Evolutionary conservation across 805 yeast genomes (phyloP), one percentile per base, ranked within the genome.

Genomic region (Helenozyma rhizophorensis): DNA sequence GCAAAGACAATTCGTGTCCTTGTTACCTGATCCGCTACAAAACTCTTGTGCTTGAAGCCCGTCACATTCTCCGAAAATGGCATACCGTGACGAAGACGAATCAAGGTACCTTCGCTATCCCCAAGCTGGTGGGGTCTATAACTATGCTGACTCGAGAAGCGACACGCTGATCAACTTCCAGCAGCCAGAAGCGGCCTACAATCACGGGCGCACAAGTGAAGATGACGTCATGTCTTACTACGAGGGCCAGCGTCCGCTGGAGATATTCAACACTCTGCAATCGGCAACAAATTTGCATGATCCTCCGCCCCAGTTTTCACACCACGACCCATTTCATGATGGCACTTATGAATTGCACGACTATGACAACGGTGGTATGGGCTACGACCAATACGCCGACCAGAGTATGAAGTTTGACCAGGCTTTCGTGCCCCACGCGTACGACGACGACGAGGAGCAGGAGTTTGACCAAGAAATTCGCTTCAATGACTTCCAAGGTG

Each of bases 341-440:
- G 53, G 48, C 2, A 54, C 48, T 9, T 37, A 72, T 53, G 53
- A 48, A 58, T 28, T 36, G 34, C 39, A 38, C 13, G 39, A 36
- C 14, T 41, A 42, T n/a, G 35, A 43, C 4, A 16, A 32, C 25
- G 10, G 13, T 6, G 13, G 15, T 14, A 12, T 8, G 12, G 21
- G 28, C 18, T 23, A 19, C 11, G 21, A 25, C 19, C 37, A 37
- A 24, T 48, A 42, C 27, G 34, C 26, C 6, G 30, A 32, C 21
- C 30, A 28, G 17, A 32, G 33, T 38, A 43, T 17, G 21, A 37
- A 43, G 28, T 63, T 51, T 37, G 48, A 51, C 35, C 66, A 61
- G 45, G 61, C 70, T n/a, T 66, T 66, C 40, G 70, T 64, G 10
- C 70, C 70, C 11, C 60, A 65, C 43, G 64, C 57, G 11, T 62